These are phyloP conservation scores for Cryphonectria parasitica DNA, from an alignment of 2,329 filamentous ascomycete genomes.

Conservation along the genomic window DNA sequence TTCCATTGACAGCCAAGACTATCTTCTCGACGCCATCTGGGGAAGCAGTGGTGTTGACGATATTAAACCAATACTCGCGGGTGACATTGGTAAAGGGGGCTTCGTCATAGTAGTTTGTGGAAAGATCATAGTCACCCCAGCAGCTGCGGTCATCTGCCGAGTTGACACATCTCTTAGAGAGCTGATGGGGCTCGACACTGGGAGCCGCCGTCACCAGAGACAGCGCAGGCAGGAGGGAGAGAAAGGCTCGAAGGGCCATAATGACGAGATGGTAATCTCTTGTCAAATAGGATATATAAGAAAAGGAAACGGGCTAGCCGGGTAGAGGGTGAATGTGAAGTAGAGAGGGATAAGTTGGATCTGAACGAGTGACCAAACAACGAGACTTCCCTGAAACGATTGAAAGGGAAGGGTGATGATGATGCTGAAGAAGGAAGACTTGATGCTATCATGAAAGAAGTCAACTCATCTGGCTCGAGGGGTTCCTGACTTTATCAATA, in stretches of 20 bases:
- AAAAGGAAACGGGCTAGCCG: neutral
- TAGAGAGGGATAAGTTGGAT: neutral
- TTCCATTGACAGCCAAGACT: conserved; percentile 47
- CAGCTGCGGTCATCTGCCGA: conserved; percentile 25
- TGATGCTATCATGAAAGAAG: neutral
- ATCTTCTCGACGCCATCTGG: conserved; percentile 40
- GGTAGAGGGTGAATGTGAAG: neutral
- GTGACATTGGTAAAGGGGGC: conserved; percentile 43
- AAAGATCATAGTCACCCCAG: conserved; percentile 45
- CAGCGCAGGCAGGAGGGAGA: conserved; percentile 16
- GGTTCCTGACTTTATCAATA: conserved; percentile 7
- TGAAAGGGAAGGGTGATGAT: neutral
- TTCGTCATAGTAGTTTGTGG: conserved; percentile 39
- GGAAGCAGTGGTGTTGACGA: conserved; percentile 33
- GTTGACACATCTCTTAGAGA: conserved; percentile 20
- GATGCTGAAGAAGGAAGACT: neutral
- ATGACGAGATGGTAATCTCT: neutral
- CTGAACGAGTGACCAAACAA: neutral
- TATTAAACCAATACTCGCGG: conserved; percentile 39
- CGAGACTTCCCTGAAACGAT: neutral
- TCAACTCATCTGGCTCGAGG: neutral
- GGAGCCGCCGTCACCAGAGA: conserved; percentile 20
- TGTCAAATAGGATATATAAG: neutral
- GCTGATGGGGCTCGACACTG: neutral
- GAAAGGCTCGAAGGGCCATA: conserved; percentile 19